Percentiles rank a stretch among this genome's conserved stretches.
phyloP scores from a whole-genome alignment of 148 eudicot genomes.

The Rhododendron kiyosumense region DNA sequence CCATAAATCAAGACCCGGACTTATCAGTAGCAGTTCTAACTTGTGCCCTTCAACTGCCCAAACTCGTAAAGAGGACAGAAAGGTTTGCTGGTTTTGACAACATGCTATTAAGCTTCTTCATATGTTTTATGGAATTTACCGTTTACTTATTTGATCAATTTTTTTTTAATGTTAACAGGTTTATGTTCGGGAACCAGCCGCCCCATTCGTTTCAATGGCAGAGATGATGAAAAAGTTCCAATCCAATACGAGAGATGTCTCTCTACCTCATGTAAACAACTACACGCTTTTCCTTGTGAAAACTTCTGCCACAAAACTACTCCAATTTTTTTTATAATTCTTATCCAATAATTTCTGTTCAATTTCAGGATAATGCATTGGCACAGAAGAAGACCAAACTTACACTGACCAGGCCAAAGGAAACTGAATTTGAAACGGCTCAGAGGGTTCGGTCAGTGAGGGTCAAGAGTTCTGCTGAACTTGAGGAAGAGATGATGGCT shows the following conservation, averaged over 20 bases:
- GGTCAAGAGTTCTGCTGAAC: slow-evolving; percentile 82
- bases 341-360: background rate
- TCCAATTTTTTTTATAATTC: background rate
- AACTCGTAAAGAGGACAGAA: slow-evolving; percentile 59
- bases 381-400: slow-evolving; percentile 53
- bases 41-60: slow-evolving; percentile 30
- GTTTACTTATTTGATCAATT: slow-evolving; percentile 12
- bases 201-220: slow-evolving; percentile 84
- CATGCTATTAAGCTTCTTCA: background rate
- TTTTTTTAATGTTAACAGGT: slow-evolving; percentile 33
- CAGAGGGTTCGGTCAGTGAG: slow-evolving; percentile 70
- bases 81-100: slow-evolving; percentile 33
- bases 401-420: slow-evolving; percentile 81
- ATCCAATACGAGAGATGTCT: slow-evolving; percentile 64
- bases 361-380: slow-evolving; percentile 30
- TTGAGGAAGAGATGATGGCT: slow-evolving; percentile 98
- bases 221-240: slow-evolving; percentile 92
- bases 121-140: background rate
- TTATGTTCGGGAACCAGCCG: slow-evolving; percentile 66
- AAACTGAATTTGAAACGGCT: slow-evolving; percentile 81
- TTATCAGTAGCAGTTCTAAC: slow-evolving; percentile 27
- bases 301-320: background rate
- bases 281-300: background rate
- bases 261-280: slow-evolving; percentile 34
- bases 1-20: slow-evolving; percentile 65